These are phyloP conservation scores for Deinandra increscens DNA, from an alignment of 129 eudicot genomes.

Conservation along the genomic window DNA sequence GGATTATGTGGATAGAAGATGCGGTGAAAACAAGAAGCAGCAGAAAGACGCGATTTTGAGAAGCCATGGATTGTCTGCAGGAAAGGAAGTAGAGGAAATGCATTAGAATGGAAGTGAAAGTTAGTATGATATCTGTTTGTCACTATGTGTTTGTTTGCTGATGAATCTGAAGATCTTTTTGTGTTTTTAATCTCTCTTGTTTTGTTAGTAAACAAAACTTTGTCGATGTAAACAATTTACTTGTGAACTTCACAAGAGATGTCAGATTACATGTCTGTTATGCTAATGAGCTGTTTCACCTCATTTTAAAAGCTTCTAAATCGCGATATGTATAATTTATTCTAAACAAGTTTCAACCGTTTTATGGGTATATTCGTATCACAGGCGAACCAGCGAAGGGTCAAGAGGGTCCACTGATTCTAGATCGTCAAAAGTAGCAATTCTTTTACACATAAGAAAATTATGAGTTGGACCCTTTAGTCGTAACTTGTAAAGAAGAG, in stretches of 20 bases:
- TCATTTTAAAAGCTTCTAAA: background rate
- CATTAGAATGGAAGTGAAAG: conserved; percentile 15
- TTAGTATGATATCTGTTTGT: conserved; percentile 29
- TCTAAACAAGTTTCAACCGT: background rate
- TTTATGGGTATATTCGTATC: background rate
- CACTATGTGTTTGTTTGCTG: conserved; percentile 44
- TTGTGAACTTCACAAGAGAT: conserved; percentile 16
- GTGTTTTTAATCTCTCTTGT: conserved; percentile 21
- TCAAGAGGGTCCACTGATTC: no score
- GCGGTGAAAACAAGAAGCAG: conserved; percentile 27
- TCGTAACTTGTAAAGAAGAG: no score
- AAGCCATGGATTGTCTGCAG: conserved; percentile 48
- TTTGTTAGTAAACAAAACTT: conserved; percentile 23
- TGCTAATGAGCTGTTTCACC: conserved; percentile 2
- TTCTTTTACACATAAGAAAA: no score
- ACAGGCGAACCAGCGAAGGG: no score
- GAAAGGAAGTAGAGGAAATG: conserved; percentile 20
- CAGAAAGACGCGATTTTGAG: conserved; percentile 22
- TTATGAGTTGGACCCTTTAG: no score
- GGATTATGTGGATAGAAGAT: conserved; percentile 9
- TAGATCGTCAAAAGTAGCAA: no score
- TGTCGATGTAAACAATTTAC: conserved; percentile 42
- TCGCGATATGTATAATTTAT: background rate
- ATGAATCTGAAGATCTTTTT: conserved; percentile 25
- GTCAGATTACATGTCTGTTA: background rate